phyloP scores from a whole-genome alignment of 2,329 filamentous ascomycete genomes.

The Colletotrichum cordylinicola region DNA sequence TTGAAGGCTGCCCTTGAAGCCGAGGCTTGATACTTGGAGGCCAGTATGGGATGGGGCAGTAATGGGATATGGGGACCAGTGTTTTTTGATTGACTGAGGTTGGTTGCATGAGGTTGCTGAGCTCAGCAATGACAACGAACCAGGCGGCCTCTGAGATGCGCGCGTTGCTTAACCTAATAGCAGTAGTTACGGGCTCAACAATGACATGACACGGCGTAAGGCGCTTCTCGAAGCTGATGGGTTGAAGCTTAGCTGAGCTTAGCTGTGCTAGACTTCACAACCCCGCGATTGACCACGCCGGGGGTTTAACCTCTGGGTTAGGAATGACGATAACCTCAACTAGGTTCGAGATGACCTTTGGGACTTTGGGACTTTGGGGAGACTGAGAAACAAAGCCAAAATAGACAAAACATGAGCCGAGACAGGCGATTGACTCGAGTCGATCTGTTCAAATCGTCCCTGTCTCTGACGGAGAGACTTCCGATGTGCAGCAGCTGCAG shows the following conservation, averaged over 20 bases:
- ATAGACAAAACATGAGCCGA: slow-evolving; percentile 5
- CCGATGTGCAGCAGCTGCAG: neutral
- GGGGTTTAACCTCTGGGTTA: neutral
- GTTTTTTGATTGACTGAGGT: neutral
- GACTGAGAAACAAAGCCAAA: neutral
- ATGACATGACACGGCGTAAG: neutral
- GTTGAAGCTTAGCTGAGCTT: neutral
- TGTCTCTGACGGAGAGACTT: neutral
- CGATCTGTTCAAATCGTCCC: neutral
- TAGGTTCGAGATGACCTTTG: neutral
- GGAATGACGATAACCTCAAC: neutral
- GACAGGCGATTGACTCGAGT: slow-evolving; percentile 4
- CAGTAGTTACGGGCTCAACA: neutral
- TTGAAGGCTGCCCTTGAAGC: neutral
- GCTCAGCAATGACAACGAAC: neutral
- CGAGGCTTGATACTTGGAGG: neutral
- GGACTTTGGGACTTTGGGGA: neutral
- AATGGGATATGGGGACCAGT: neutral
- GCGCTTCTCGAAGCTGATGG: neutral
- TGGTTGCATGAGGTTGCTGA: neutral
- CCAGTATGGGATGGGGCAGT: neutral
- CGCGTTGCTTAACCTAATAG: neutral
- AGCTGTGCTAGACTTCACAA: neutral
- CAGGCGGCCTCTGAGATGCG: neutral
- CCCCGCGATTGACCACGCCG: neutral